These are phyloP conservation scores for Pseudozyma tsukubaensis DNA, from an alignment of 1,284 basidiomycete species.

Conservation along the genomic window DNA sequence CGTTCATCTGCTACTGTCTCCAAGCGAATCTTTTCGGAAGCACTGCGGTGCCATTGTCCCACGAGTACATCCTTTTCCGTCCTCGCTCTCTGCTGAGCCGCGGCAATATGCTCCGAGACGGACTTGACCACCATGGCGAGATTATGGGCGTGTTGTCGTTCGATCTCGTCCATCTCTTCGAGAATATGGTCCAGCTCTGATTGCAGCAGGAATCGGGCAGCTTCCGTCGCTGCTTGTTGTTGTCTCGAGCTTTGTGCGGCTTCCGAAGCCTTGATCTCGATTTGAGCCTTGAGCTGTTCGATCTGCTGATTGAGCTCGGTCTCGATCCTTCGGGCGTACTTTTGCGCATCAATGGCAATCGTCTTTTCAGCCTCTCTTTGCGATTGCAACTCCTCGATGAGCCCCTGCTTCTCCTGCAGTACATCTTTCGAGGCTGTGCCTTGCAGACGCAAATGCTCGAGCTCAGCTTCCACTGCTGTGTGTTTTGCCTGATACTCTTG, in stretches of 20 bases:
- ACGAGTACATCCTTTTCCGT: slow-evolving; percentile 7
- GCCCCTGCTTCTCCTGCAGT: slow-evolving; percentile 16
- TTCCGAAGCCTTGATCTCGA: slow-evolving; percentile 13
- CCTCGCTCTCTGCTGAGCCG: slow-evolving; percentile 7
- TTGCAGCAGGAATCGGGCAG: slow-evolving; percentile 13
- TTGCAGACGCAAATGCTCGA: slow-evolving; percentile 17
- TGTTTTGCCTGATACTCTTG: slow-evolving; percentile 13
- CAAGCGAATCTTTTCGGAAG: slow-evolving; percentile 13
- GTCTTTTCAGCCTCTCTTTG: slow-evolving; percentile 38
- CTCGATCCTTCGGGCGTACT: slow-evolving; percentile 39
- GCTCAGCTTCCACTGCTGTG: slow-evolving; percentile 5
- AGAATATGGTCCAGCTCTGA: slow-evolving; percentile 19
- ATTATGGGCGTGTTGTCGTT: slow-evolving; percentile 32
- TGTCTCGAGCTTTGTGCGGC: slow-evolving; percentile 6
- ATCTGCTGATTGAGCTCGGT: slow-evolving; percentile 28
- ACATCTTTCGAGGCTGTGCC: slow-evolving; percentile 18
- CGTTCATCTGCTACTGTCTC: slow-evolving; percentile 32
- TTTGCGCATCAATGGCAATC: slow-evolving; percentile 40
- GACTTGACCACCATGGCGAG: slow-evolving; percentile 40
- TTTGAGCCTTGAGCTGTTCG: slow-evolving; percentile 17
- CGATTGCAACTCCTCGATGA: slow-evolving; percentile 32
- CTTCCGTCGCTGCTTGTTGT: slow-evolving; percentile 10
- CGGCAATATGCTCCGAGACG: slow-evolving; percentile 14
- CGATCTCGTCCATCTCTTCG: slow-evolving; percentile 16
- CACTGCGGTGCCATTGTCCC: slow-evolving; percentile 22